Percentiles rank a stretch among this genome's conserved stretches.
phyloP scores from a whole-genome alignment of 495 filamentous ascomycete genomes.

The Aspergillus diversus region DNA sequence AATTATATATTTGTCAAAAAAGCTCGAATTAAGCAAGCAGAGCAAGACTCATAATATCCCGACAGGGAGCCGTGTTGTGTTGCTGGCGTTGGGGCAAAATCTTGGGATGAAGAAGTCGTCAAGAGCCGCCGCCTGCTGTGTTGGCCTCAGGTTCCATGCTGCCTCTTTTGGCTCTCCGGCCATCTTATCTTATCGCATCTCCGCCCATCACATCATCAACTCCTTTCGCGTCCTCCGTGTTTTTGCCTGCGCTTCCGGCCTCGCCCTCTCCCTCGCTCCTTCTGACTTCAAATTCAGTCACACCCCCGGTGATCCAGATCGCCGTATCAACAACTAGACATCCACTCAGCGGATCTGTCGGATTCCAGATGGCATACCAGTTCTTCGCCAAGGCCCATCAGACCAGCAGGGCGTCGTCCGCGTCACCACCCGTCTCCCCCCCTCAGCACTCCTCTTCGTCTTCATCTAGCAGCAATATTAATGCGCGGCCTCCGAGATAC shows the following conservation, averaged over 20 bases:
- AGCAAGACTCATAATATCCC: constrained; percentile 1
- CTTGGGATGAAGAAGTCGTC: constrained; percentile 16
- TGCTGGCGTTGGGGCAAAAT: constrained; percentile 14
- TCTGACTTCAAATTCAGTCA: neutral
- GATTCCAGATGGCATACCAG: constrained; percentile 42
- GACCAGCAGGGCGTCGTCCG: constrained; percentile 26
- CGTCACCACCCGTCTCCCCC: constrained; percentile 34
- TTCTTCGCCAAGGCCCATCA: constrained; percentile 45
- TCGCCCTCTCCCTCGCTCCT: constrained; percentile 1
- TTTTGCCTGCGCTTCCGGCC: constrained; percentile 6
- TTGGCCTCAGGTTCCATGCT: constrained; percentile 26
- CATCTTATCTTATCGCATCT: constrained; percentile 52
- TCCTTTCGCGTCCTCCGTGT: constrained; percentile 13
- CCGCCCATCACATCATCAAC: constrained; percentile 32
- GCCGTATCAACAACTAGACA: neutral
- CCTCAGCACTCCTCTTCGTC: constrained; percentile 24
- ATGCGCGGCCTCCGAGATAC: constrained; percentile 37
- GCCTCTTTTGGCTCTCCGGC: constrained; percentile 23
- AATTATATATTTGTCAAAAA: constrained; percentile 17
- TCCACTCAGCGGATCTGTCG: neutral
- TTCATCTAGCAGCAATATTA: constrained; percentile 17
- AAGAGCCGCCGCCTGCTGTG: constrained; percentile 21
- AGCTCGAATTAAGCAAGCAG: neutral
- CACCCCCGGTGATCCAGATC: too few relatives aligned
- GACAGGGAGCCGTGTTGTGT: constrained; percentile 4